Percentiles rank a stretch among this genome's conserved stretches.
These are phyloP conservation scores for Dictyostelium intermedium DNA, from an alignment of 78 protist species.

Conservation along the genomic window DNA sequence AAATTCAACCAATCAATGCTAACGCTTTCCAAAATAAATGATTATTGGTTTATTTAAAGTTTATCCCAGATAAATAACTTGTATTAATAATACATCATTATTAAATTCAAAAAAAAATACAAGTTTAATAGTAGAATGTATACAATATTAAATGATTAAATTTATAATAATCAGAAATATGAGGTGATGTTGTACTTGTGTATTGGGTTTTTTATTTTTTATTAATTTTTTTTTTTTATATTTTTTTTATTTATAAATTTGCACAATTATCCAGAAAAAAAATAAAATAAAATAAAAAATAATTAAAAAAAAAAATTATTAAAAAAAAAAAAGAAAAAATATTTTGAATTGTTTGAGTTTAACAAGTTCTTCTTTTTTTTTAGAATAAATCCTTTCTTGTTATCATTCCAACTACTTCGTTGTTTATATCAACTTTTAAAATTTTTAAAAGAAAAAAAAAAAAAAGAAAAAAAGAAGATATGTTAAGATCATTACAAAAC, in stretches of 20 bases:
- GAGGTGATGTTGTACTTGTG: neutral
- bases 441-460: neutral
- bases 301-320: too few species aligned
- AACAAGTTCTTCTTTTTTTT: neutral
- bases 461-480: neutral
- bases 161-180: too few species aligned
- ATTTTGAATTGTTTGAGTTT: neutral
- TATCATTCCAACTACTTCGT: constrained; percentile 65
- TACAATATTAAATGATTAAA: too few species aligned
- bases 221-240: too few species aligned
- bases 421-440: constrained; percentile 48
- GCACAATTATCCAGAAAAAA: neutral
- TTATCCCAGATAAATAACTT: neutral
- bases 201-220: too few species aligned
- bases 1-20: neutral
- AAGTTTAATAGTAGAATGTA: neutral
- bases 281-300: too few species aligned
- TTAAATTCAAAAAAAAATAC: neutral
- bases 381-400: constrained; percentile 72
- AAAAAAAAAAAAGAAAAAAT: too few species aligned
- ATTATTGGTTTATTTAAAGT: neutral
- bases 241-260: too few species aligned
- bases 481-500: neutral
- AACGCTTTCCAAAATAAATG: too few species aligned
- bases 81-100: neutral